A percentile compares a stretch with the other conserved stretches of the same genome.
Evolutionary conservation across 2,329 filamentous ascomycete genomes (phyloP).

Genomic region (Endocalyx cinctus): DNA sequence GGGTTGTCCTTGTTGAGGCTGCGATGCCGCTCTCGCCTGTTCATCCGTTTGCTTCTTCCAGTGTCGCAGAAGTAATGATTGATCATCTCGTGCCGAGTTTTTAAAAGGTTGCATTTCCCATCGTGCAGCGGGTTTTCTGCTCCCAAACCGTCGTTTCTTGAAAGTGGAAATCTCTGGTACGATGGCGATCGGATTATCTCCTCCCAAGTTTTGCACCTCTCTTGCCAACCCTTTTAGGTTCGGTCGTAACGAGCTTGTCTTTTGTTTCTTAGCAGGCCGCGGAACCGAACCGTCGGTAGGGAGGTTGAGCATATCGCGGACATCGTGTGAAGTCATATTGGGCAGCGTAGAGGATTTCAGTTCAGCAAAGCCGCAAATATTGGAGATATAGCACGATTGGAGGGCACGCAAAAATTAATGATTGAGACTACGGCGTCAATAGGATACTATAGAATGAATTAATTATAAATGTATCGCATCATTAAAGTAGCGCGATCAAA

Average conservation of each 20-base stretch:
- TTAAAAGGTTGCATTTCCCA: constrained; percentile 70
- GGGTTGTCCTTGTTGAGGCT: constrained; percentile 15
- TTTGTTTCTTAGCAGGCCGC: constrained; percentile 70
- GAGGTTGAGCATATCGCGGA: constrained; percentile 84
- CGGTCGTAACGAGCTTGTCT: constrained; percentile 54
- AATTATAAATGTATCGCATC: too few relatives aligned
- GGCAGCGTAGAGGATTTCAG: too few relatives aligned
- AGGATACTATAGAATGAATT: constrained; percentile 1
- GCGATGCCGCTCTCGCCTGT: constrained; percentile 22
- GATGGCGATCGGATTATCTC: constrained; percentile 63
- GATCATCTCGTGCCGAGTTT: constrained; percentile 72
- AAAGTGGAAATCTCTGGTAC: constrained; percentile 56
- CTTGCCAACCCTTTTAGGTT: constrained; percentile 61
- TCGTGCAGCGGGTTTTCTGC: constrained; percentile 49
- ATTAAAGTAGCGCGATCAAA: too few relatives aligned
- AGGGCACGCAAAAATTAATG: neutral
- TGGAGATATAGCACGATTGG: neutral
- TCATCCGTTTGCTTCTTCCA: constrained; percentile 66
- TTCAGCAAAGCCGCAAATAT: constrained; percentile 6
- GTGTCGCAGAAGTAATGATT: constrained; percentile 64
- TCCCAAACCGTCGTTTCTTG: constrained; percentile 54
- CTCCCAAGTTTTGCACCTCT: constrained; percentile 61
- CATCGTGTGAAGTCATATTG: constrained; percentile 70
- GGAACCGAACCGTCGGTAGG: constrained; percentile 53
- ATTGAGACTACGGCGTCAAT: neutral